Evolutionary conservation across 257 asterid species (phyloP), one percentile per base, ranked within the genome.

Genomic region (Solanum commersonii): DNA sequence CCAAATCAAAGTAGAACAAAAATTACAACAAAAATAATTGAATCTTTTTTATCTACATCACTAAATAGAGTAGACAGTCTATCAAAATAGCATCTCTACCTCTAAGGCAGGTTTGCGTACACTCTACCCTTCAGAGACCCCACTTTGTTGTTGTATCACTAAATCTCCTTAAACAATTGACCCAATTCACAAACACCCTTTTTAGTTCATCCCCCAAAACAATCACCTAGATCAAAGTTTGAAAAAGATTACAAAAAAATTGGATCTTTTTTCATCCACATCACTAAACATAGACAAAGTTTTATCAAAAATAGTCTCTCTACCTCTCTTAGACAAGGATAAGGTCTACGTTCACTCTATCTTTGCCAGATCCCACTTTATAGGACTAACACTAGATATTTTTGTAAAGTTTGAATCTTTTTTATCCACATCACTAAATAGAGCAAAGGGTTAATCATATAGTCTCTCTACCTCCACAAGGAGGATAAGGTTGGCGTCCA

Each of bases 1-100:
- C 1, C 63, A 78, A 35, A 78, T 14, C 84, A 46, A 42, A 33
- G n/a, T 22, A 3, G 2, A 9, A 89, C 52, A 37, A 42, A 35
- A 31, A 20, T 27, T 14, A 0, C 40, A 31, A 70, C 14, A 0
- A 16, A 72, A 52, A 4, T 18, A 6, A 70, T 14, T 72, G 81
- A 4, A 73, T 73, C 81, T 34, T 73, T 10, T 44, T 34, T 33
- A 13, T 5, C 35, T 22, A 68, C 74, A 68, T 86, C 68, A 0
- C 71, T 10, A 23, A 63, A 63, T 63, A 63, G 31, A 63, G 8
- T 0, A n/a, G 0, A 63, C 0, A 0, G 14, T 23, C 16, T 10
- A n/a, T 63, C 31, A 11, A 63, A 56, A n/a, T 63, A 63, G 16
- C 27, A 0, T 63, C 7, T 23, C 0, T 9, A 60, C 6, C 70